phyloP scores from a whole-genome alignment of 148 eudicot genomes.

The Persicaria maculosa region DNA sequence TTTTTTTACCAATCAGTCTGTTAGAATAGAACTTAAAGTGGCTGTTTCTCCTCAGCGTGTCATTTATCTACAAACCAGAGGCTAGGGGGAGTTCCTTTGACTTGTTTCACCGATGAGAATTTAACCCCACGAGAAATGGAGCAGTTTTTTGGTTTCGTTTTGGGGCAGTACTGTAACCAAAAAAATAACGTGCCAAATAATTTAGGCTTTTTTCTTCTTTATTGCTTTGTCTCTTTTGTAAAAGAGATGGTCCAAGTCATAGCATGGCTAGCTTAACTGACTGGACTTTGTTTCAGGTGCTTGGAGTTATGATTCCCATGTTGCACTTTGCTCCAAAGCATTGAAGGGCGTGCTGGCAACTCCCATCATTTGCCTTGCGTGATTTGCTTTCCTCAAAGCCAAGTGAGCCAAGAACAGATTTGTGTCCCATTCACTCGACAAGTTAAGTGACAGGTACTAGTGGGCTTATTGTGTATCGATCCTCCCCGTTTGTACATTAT shows the following conservation, averaged over 20 bases:
- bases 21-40: no score
- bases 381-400: background rate
- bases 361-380: background rate
- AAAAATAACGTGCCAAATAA: no score
- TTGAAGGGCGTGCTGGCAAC: background rate
- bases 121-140: no score
- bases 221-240: no score
- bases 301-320: background rate
- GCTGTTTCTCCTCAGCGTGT: no score
- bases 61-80: no score
- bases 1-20: background rate
- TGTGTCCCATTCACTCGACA: background rate
- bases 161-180: no score
- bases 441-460: background rate
- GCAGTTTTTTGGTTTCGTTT: no score
- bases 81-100: no score
- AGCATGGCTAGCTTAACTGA: background rate
- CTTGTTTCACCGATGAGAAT: no score
- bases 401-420: conserved; percentile 8
- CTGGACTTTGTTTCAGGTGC: conserved; percentile 1
- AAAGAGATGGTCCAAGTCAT: background rate
- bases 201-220: no score
- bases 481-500: conserved; percentile 5
- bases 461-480: background rate
- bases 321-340: background rate